phyloP scores from a whole-genome alignment of 2,329 filamentous ascomycete genomes.

The Coniochaeta sp. region DNA sequence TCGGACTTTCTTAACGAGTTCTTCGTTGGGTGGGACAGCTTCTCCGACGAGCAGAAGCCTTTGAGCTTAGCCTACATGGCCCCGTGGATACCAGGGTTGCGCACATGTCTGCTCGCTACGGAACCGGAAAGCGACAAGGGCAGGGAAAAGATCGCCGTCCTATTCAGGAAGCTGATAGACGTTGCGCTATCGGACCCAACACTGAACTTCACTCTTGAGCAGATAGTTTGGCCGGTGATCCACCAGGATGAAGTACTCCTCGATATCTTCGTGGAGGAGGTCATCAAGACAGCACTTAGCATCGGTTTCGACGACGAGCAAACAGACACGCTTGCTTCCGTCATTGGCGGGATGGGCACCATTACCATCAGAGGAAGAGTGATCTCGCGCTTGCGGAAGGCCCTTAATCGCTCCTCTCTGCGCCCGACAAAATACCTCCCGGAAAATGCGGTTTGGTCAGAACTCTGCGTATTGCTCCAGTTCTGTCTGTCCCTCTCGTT shows the following conservation, averaged over 20 bases:
- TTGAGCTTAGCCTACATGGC: slow-evolving; percentile 64
- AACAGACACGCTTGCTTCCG: slow-evolving; percentile 53
- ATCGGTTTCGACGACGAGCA: slow-evolving; percentile 52
- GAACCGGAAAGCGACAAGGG: slow-evolving; percentile 60
- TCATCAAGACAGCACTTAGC: slow-evolving; percentile 55
- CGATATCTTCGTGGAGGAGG: slow-evolving; percentile 61
- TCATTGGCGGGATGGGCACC: slow-evolving; percentile 56
- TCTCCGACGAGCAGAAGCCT: slow-evolving; percentile 59
- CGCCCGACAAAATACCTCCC: slow-evolving; percentile 58
- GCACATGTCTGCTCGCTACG: slow-evolving; percentile 49
- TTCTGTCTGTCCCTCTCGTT: slow-evolving; percentile 63
- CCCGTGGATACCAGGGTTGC: slow-evolving; percentile 58
- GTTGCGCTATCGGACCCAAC: slow-evolving; percentile 54
- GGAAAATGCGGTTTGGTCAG: slow-evolving; percentile 63
- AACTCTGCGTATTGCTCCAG: slow-evolving; percentile 60
- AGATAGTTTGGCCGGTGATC: slow-evolving; percentile 59
- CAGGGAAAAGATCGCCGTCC: slow-evolving; percentile 54
- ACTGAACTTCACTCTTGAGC: slow-evolving; percentile 54
- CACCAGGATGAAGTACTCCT: slow-evolving; percentile 57
- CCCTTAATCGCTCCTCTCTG: slow-evolving; percentile 59
- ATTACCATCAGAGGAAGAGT: slow-evolving; percentile 60
- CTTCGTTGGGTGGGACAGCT: slow-evolving; percentile 65
- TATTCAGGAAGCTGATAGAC: slow-evolving; percentile 62
- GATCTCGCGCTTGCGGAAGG: slow-evolving; percentile 58
- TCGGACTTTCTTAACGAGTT: slow-evolving; percentile 67